These are phyloP conservation scores for Pythium apleroticum DNA, from an alignment of 352 stramenopile genomes.

Conservation along the genomic window DNA sequence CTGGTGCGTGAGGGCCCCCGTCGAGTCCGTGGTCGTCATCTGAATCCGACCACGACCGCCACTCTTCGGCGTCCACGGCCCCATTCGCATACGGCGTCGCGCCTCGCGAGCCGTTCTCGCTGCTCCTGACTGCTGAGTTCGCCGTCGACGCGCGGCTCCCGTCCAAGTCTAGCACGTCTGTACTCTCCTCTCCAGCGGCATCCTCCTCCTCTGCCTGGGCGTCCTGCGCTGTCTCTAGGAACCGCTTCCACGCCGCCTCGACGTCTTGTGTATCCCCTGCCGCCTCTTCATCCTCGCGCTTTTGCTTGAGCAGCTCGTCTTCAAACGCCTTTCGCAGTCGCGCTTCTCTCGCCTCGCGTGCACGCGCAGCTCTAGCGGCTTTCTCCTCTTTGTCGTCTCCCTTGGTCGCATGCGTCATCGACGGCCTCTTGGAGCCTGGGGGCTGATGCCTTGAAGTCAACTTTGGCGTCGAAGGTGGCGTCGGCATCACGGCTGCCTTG, in stretches of 20 bases:
- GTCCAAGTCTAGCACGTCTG: background rate
- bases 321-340: conserved; percentile 20
- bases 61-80: conserved; percentile 18
- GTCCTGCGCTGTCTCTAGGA: conserved; percentile 43
- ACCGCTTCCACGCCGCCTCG: conserved; percentile 54
- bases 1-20: background rate
- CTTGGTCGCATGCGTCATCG: background rate
- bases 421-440: conserved; percentile 9
- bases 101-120: background rate
- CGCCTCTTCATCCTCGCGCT: conserved; percentile 43
- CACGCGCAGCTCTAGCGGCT: conserved; percentile 8
- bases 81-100: conserved; percentile 17
- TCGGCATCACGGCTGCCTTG: conserved; percentile 2
- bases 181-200: background rate
- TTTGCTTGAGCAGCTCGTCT: conserved; percentile 19
- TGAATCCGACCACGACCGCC: conserved; percentile 15
- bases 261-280: conserved; percentile 54
- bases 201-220: conserved; percentile 15
- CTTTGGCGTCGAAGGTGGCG: conserved; percentile 20
- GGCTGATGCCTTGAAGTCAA: background rate
- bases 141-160: conserved; percentile 11
- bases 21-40: conserved; percentile 11
- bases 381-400: conserved; percentile 14
- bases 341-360: conserved; percentile 16
- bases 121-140: background rate